A percentile compares a stretch with the other conserved stretches of the same genome.
These are phyloP conservation scores for Beta vulgaris DNA, from an alignment of 148 eudicot species.

Conservation along the genomic window DNA sequence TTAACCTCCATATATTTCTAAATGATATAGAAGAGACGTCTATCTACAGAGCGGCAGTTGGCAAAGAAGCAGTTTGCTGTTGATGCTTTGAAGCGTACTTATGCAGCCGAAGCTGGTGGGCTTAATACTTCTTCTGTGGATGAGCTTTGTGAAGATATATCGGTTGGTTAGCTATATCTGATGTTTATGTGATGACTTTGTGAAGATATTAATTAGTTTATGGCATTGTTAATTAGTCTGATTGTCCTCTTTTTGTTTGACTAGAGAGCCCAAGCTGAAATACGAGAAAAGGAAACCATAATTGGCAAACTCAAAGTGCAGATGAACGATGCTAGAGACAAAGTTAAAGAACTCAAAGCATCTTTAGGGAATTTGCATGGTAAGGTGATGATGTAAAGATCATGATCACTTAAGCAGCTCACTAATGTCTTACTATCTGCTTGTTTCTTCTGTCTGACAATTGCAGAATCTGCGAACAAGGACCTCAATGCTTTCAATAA, in stretches of 20 bases:
- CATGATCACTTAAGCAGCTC: neutral
- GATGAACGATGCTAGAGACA: constrained; percentile 46
- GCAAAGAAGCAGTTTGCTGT: constrained; percentile 46
- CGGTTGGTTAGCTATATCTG: constrained; percentile 44
- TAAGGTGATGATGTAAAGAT: constrained; percentile 31
- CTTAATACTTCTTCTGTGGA: constrained; percentile 54
- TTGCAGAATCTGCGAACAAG: constrained; percentile 70
- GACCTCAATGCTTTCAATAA: constrained; percentile 58
- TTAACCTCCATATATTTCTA: neutral
- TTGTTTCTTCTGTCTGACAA: constrained; percentile 1
- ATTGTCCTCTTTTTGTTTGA: constrained; percentile 6
- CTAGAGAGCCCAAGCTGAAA: constrained; percentile 53
- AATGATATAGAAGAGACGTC: constrained; percentile 54
- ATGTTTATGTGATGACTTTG: constrained; percentile 1
- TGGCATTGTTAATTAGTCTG: neutral
- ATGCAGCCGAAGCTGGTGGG: constrained; percentile 51
- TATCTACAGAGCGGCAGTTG: constrained; percentile 36
- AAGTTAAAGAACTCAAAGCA: constrained; percentile 46
- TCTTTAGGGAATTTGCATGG: constrained; percentile 65
- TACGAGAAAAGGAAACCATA: constrained; percentile 47
- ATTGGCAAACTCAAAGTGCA: constrained; percentile 39
- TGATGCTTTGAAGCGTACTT: constrained; percentile 57
- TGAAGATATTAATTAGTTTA: neutral
- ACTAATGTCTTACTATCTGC: constrained; percentile 1
- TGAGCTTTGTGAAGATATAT: constrained; percentile 68